Evolutionary conservation across 805 yeast genomes (phyloP), one percentile per base, ranked within the genome.

Genomic region (Candida namnaoensis): DNA sequence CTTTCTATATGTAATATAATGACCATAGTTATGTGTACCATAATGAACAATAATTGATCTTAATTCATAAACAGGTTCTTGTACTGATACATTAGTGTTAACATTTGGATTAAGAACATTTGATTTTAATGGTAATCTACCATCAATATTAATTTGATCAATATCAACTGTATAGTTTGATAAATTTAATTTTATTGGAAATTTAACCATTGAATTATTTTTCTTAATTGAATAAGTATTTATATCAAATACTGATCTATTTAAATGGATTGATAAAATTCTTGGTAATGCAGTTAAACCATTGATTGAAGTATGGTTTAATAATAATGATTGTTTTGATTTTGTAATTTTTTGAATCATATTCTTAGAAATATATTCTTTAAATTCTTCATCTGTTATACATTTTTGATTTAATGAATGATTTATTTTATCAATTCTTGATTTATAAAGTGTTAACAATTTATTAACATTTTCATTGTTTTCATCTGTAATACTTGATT

Each of bases 11-110:
- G 95, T 88, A 46, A 91, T 85, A 57, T 91, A 91, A 61, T 91
- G 99, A n/a, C 99, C 99, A 58, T 88, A 93, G 53, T 91, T 88
- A 53, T 93, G 97, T 1, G 96, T 84, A 38, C 99, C 99, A 58
- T 82, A 90, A 61, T 91, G 99, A 1, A 91, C 80, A 37, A 91
- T 85, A 1, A 86, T 93, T 1, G 96, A 86, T 55, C 85, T 85
- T 46, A 91, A 69, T 34, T 78, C 71, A 59, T 91, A 91, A 4
- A 71, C 65, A 36, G 82, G 58, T 3, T 71, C 68, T 3, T 78
- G 72, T 44, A 63, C 56, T 26, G 28, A 26, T 26, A 2, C 5
- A 26, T 26, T 4, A 26, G 28, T 8, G 10, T 26, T 26, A 26
- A 8, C 10, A 26, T 26, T 26, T 26, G 28, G 10, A 8, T 8